phyloP scores from a whole-genome alignment of 495 filamentous ascomycete species.

The Xylaria nigripes region DNA sequence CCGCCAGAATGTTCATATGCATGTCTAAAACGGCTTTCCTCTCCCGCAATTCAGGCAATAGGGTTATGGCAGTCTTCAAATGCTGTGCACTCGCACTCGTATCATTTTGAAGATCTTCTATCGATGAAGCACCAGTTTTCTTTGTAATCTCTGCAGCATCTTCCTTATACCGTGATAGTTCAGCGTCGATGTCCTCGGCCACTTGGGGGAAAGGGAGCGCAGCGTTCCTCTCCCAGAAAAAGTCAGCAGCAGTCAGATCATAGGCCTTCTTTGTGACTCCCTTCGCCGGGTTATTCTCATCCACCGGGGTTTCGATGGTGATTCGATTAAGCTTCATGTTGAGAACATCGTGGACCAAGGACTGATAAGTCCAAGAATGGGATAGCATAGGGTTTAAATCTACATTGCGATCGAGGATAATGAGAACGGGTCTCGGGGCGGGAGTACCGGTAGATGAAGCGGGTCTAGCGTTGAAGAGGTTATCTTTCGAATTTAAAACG shows the following conservation, averaged over 20 bases:
- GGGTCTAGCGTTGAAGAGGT: constrained; percentile 57
- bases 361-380: constrained; percentile 98
- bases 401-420: constrained; percentile 89
- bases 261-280: constrained; percentile 74
- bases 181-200: constrained; percentile 88
- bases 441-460: constrained; percentile 44
- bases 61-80: constrained; percentile 88
- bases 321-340: constrained; percentile 95
- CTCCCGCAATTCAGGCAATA: constrained; percentile 85
- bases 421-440: constrained; percentile 69
- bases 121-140: constrained; percentile 85
- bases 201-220: constrained; percentile 90
- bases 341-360: constrained; percentile 88
- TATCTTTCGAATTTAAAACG: constrained; percentile 93
- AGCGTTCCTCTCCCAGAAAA: constrained; percentile 97
- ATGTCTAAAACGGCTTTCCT: constrained; percentile 88
- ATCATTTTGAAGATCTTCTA: constrained; percentile 90
- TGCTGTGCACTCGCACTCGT: constrained; percentile 83
- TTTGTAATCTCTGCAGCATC: constrained; percentile 91
- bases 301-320: constrained; percentile 73
- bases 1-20: constrained; percentile 98
- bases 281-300: constrained; percentile 64
- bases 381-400: constrained; percentile 98
- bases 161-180: constrained; percentile 89
- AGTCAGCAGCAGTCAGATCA: constrained; percentile 83